Percentiles rank a stretch among this genome's conserved stretches.
Conservation (phyloP, 805 yeast genomes). For the Nakazawaea ambrosiae region DNA sequence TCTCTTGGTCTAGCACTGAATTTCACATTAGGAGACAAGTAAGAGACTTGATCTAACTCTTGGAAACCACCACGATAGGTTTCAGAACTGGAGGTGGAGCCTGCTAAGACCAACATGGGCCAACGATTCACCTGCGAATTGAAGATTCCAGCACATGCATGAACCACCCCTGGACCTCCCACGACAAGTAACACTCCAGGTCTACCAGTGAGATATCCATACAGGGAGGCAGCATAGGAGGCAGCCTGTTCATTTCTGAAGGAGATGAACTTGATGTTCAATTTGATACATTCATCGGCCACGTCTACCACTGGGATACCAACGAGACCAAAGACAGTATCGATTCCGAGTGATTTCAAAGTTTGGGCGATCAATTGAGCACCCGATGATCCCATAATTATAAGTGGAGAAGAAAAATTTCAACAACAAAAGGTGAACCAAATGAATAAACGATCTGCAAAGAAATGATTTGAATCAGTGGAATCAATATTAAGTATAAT, state of each 20-base stretch:
- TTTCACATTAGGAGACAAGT: constrained; percentile 42
- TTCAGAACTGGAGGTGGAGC: constrained; percentile 44
- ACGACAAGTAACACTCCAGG: constrained; percentile 68
- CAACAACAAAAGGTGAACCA: background rate
- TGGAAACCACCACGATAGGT: constrained; percentile 60
- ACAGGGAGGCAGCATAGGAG: constrained; percentile 66
- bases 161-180: constrained; percentile 72
- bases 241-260: constrained; percentile 73
- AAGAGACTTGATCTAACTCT: constrained; percentile 57
- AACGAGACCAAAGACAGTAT: constrained; percentile 60
- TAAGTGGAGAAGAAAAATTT: constrained; percentile 1
- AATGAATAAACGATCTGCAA: too few relatives aligned
- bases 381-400: constrained; percentile 24
- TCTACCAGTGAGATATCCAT: constrained; percentile 55
- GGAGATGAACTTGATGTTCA: constrained; percentile 49
- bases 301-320: constrained; percentile 71
- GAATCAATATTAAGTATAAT: too few relatives aligned
- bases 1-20: constrained; percentile 38
- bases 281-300: constrained; percentile 51
- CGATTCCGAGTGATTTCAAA: constrained; percentile 42
- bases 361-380: constrained; percentile 41
- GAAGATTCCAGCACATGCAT: constrained; percentile 59
- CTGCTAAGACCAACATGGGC: constrained; percentile 63
- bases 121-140: constrained; percentile 56
- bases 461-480: too few relatives aligned